A percentile compares a stretch with the other conserved stretches of the same genome.
Conservation (phyloP, 345 rosid species). For the Citrus mangshanensis region DNA sequence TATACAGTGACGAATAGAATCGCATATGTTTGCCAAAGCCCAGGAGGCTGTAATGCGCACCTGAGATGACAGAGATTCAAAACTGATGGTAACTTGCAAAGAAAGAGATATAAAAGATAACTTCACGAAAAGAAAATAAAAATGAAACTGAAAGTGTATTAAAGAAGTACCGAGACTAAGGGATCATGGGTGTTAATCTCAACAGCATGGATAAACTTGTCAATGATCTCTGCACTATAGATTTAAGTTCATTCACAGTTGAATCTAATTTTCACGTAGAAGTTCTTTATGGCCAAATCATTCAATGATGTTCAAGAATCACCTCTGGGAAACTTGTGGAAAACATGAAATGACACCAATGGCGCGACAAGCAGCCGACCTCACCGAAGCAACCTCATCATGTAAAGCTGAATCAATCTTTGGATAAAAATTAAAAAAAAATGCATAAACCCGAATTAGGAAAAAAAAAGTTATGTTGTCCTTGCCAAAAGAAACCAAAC, state of each 20-base stretch:
- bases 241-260: constrained; percentile 35
- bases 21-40: constrained; percentile 94
- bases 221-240: constrained; percentile 75
- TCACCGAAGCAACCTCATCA: constrained; percentile 74
- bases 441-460: constrained; percentile 10
- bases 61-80: constrained; percentile 35
- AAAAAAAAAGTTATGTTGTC: not conserved
- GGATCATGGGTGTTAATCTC: constrained; percentile 71
- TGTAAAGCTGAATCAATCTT: constrained; percentile 64
- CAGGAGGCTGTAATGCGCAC: constrained; percentile 90
- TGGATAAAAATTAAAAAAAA: not conserved
- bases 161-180: constrained; percentile 54
- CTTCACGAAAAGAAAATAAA: constrained; percentile 6
- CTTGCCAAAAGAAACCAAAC: constrained; percentile 3
- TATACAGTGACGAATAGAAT: constrained; percentile 57
- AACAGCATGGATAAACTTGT: constrained; percentile 68
- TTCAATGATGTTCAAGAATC: constrained; percentile 18
- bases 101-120: constrained; percentile 12
- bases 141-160: constrained; percentile 9
- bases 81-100: constrained; percentile 17
- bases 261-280: constrained; percentile 19
- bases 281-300: constrained; percentile 2
- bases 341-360: constrained; percentile 89
- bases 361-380: constrained; percentile 97
- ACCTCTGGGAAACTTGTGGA: constrained; percentile 67